Percentiles rank a stretch among this genome's conserved stretches.
Conservation (phyloP, 345 rosid species). For the Euphorbia lathyris region DNA sequence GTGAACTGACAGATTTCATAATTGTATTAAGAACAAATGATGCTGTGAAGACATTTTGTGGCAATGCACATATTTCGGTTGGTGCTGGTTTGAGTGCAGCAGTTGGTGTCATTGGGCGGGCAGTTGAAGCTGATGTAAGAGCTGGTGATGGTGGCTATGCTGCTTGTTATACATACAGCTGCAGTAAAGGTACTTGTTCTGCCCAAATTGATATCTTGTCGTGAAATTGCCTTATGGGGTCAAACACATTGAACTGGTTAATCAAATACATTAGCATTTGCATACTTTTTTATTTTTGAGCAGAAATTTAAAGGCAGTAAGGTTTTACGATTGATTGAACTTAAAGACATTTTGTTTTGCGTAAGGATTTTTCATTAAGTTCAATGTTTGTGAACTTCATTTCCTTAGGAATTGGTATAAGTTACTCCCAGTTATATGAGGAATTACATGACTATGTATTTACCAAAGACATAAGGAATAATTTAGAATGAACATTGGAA, state of each 20-base stretch:
- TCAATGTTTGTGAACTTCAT: background rate
- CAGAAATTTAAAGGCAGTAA: too few species aligned
- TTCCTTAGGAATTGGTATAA: background rate
- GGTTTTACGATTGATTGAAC: too few species aligned
- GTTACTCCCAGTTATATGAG: background rate
- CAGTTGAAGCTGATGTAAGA: conserved; percentile 82
- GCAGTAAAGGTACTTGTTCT: conserved; percentile 78
- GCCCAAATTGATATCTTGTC: background rate
- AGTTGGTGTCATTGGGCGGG: conserved; percentile 70
- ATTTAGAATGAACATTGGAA: background rate
- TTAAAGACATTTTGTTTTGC: too few species aligned
- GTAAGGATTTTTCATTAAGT: too few species aligned
- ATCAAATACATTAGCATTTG: too few species aligned
- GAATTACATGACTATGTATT: background rate
- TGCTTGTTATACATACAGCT: conserved; percentile 94
- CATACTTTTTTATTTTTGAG: too few species aligned
- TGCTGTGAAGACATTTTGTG: conserved; percentile 80
- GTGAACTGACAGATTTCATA: conserved; percentile 93
- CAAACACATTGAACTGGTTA: background rate
- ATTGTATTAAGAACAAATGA: conserved; percentile 77
- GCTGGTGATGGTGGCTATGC: conserved; percentile 96
- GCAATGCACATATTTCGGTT: conserved; percentile 75
- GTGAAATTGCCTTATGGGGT: background rate
- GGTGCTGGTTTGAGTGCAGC: conserved; percentile 98
- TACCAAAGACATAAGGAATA: background rate